Percentiles rank a stretch among this genome's conserved stretches.
Conservation (phyloP, 78 protist species). For the Dictyostelium brefeldianum region DNA sequence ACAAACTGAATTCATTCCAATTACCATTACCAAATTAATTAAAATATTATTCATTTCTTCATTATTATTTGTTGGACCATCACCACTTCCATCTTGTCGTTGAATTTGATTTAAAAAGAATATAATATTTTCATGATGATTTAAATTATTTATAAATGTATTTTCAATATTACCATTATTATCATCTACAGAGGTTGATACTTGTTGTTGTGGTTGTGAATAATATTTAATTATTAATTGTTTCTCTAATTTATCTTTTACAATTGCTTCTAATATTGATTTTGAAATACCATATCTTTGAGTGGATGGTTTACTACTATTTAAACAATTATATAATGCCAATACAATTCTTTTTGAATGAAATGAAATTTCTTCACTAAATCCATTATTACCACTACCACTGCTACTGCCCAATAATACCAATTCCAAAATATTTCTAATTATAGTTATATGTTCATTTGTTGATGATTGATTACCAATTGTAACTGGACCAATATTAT, state of each 20-base stretch:
- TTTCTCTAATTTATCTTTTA: not conserved
- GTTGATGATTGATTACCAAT: too few species aligned
- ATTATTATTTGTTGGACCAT: not conserved
- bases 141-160: not conserved
- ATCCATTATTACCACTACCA: too few species aligned
- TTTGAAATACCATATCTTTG: not conserved
- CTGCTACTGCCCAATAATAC: not conserved
- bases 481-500: not conserved
- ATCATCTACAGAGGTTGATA: too few species aligned
- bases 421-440: not conserved
- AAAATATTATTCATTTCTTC: not conserved
- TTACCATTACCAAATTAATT: not conserved
- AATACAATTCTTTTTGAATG: not conserved
- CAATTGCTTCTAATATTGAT: not conserved
- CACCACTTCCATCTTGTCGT: too few species aligned
- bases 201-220: not conserved
- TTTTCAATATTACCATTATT: not conserved
- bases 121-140: not conserved
- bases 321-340: not conserved
- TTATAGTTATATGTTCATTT: too few species aligned
- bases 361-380: not conserved
- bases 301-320: not conserved
- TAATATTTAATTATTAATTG: not conserved
- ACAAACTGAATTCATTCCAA: not conserved
- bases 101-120: constrained; percentile 2